Evolutionary conservation across 257 asterid species (phyloP).

Genomic region (Thymus quinquecostatus): DNA sequence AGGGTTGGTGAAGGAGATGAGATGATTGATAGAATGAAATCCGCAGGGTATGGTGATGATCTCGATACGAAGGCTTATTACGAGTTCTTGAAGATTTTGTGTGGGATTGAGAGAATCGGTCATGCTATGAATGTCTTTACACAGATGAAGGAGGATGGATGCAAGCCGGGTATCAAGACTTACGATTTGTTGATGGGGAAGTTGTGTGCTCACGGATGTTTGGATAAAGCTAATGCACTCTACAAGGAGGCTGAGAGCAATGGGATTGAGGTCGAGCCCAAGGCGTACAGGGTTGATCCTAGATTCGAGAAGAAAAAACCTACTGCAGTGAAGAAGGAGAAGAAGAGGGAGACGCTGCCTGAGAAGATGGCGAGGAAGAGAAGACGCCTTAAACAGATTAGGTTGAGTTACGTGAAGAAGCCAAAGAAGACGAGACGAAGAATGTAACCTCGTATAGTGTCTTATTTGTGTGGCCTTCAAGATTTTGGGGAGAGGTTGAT

Average conservation of each 20-base stretch:
- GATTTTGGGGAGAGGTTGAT: conserved; percentile 27
- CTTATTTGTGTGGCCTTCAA: conserved; percentile 21
- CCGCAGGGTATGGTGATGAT: conserved; percentile 72
- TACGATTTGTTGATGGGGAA: conserved; percentile 82
- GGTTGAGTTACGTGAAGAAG: conserved; percentile 88
- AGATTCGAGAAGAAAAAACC: conserved; percentile 71
- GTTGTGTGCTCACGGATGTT: conserved; percentile 69
- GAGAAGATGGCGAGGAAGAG: conserved; percentile 99
- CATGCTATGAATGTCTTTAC: conserved; percentile 80
- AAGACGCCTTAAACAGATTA: conserved; percentile 64
- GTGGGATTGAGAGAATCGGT: conserved; percentile 90
- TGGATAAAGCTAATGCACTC: conserved; percentile 77
- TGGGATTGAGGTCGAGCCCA: conserved; percentile 64
- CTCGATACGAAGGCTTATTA: conserved; percentile 76
- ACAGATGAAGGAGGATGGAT: conserved; percentile 82
- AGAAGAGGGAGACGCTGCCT: conserved; percentile 83
- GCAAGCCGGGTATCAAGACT: conserved; percentile 71
- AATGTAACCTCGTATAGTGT: conserved; percentile 38
- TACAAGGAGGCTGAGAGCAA: conserved; percentile 80
- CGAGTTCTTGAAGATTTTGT: conserved; percentile 69
- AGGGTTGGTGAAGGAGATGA: conserved; percentile 89
- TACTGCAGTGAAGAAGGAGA: conserved; percentile 67
- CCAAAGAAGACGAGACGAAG: conserved; percentile 69
- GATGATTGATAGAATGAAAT: conserved; percentile 94
- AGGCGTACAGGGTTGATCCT: conserved; percentile 73